Percentiles rank a stretch among this genome's conserved stretches.
These are phyloP conservation scores for Plasmodium inui DNA, from an alignment of 169 alveolate genomes.

Conservation along the genomic window DNA sequence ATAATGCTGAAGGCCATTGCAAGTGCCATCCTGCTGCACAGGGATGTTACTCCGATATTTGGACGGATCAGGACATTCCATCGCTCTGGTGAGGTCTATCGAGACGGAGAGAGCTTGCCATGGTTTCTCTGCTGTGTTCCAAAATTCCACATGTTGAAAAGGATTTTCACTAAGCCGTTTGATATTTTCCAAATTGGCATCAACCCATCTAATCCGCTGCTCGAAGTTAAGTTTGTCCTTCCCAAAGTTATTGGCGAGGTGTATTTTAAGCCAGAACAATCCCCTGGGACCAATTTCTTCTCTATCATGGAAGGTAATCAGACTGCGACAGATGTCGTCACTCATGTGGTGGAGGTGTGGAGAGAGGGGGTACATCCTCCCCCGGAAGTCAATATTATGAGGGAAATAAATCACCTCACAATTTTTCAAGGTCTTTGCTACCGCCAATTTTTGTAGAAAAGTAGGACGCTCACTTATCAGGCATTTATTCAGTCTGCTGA, in stretches of 20 bases:
- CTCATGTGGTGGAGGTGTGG: constrained; percentile 96
- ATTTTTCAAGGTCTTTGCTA: constrained; percentile 89
- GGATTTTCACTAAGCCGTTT: constrained; percentile 80
- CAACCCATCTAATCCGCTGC: constrained; percentile 90
- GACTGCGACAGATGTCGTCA: constrained; percentile 95
- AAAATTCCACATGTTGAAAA: constrained; percentile 89
- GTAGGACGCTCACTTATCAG: constrained; percentile 82
- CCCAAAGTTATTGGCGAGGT: constrained; percentile 94
- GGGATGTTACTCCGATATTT: constrained; percentile 90
- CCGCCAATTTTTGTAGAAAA: constrained; percentile 83
- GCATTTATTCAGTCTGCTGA: constrained; percentile 76
- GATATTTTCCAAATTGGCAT: constrained; percentile 81
- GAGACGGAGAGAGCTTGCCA: constrained; percentile 95
- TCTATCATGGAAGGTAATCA: constrained; percentile 92
- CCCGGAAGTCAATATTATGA: constrained; percentile 97
- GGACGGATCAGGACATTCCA: constrained; percentile 87
- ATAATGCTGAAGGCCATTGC: constrained; percentile 97
- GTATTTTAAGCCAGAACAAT: constrained; percentile 95
- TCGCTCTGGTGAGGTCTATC: constrained; percentile 88
- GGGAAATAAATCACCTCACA: constrained; percentile 94
- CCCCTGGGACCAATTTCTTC: constrained; percentile 94
- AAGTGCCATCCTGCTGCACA: constrained; percentile 98
- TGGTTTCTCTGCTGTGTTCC: constrained; percentile 94
- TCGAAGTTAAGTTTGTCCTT: constrained; percentile 91
- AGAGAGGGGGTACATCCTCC: constrained; percentile 97